Evolutionary conservation across 1,139 yeast species (phyloP), one percentile per base, ranked within the genome.

Genomic region (Petasospora fabianii): DNA sequence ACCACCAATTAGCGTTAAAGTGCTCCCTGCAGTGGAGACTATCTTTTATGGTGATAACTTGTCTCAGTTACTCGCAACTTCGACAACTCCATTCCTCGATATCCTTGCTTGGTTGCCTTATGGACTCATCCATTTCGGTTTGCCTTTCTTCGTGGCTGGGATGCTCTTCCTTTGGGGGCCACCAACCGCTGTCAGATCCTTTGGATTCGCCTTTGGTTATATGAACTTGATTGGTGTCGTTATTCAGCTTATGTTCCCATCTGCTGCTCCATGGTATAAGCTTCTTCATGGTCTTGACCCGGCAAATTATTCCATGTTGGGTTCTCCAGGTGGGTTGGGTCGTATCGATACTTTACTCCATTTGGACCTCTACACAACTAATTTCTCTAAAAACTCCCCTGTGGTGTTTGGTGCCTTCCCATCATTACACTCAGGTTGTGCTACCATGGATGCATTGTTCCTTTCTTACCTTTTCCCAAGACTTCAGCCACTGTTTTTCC

Each of bases 211-310:
- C 8, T 88, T 92, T 65, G 99, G 99, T n/a, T 90, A 85, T 68
- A 84, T 92, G 94, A 92, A 90, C 64, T 67, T 88, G 51, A 59
- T 77, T 35, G 98, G 97, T 32, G 97, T 92, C 18, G 58, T 80
- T 34, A 75, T 77, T 43, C 98, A 92, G 65, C 73, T 87, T 49
- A 51, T 79, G 21, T 88, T 87, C 61, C 97, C 98, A 4, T 87
- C 95, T 36, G 97, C 98, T 44, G 96, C 99, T 24, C 99, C 99
- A 26, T 92, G 99, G 99, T 92, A 94, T 61, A 88, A 88, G 60
- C 78, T 77, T 49, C 64, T 81, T 38, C 81, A 92, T 59, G 97
- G 96, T 1, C 72, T 90, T 48, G 79, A 80, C 47, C 95, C 96
- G 17, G 98, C 98, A 6, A 78, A 87, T 62, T 92, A 94, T 62